phyloP scores from a whole-genome alignment of 2,329 filamentous ascomycete species.

The Aspergillus versicolor region DNA sequence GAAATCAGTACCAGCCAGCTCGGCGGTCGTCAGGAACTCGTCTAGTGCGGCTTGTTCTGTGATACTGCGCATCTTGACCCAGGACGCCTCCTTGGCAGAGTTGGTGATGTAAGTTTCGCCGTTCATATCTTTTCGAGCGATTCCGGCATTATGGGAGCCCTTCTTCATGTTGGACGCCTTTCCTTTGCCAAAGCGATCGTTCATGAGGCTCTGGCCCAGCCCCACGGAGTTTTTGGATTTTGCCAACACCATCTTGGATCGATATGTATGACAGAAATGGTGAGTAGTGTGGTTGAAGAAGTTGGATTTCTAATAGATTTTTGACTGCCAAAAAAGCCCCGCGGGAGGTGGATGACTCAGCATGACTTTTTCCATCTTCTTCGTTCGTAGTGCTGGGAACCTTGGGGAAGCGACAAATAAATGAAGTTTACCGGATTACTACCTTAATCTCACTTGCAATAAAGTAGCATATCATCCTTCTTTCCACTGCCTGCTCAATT shows the following conservation, averaged over 20 bases:
- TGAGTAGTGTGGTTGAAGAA: constrained; percentile 10
- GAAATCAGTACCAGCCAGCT: constrained; percentile 97
- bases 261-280: not conserved
- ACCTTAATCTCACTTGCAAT: not conserved
- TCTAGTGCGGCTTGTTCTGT: constrained; percentile 96
- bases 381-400: not conserved
- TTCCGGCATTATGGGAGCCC: constrained; percentile 61
- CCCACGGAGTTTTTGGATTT: constrained; percentile 96
- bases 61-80: constrained; percentile 99
- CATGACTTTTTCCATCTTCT: not conserved
- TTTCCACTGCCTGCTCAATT: not conserved
- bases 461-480: not conserved
- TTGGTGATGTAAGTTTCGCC: constrained; percentile 92
- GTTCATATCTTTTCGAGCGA: constrained; percentile 69
- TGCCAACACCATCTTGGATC: constrained; percentile 65
- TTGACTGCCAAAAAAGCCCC: constrained; percentile 20
- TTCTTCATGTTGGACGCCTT: constrained; percentile 82
- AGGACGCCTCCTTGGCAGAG: constrained; percentile 83
- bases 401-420: not conserved
- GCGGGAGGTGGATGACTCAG: constrained; percentile 30
- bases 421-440: not conserved
- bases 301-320: constrained; percentile 16
- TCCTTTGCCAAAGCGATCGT: constrained; percentile 93
- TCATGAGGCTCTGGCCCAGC: constrained; percentile 97
- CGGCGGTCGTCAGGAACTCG: constrained; percentile 92